Percentiles rank a stretch among this genome's conserved stretches.
Evolutionary conservation across 2,329 filamentous ascomycete species (phyloP).

Genomic region (Xylaria sp.): DNA sequence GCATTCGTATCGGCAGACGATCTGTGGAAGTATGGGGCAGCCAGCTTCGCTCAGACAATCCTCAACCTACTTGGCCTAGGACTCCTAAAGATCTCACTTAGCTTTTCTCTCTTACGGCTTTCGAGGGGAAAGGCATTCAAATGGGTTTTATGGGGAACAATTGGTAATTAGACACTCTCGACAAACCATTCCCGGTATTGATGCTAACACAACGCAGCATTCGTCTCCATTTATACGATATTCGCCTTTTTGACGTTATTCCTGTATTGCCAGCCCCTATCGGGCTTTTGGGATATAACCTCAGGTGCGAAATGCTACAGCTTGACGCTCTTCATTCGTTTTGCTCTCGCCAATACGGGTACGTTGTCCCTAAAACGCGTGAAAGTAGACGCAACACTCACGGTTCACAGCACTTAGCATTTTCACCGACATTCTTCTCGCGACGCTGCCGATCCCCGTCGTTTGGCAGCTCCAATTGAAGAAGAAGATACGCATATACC

Average conservation of each 20-base stretch:
- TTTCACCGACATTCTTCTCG: slow-evolving; percentile 57
- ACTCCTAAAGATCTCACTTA: slow-evolving; percentile 58
- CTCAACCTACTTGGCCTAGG: slow-evolving; percentile 55
- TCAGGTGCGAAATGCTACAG: slow-evolving; percentile 32
- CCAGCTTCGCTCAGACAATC: slow-evolving; percentile 58
- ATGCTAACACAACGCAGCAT: slow-evolving; percentile 28
- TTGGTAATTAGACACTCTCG: slow-evolving; percentile 18
- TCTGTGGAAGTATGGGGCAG: slow-evolving; percentile 52
- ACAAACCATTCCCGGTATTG: not conserved
- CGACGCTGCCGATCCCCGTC: slow-evolving; percentile 55
- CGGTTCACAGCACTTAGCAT: slow-evolving; percentile 53
- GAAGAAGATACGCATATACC: slow-evolving; percentile 51
- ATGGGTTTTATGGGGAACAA: slow-evolving; percentile 33
- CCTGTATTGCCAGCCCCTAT: slow-evolving; percentile 38
- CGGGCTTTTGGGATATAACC: slow-evolving; percentile 36
- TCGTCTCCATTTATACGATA: slow-evolving; percentile 38
- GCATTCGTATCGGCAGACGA: slow-evolving; percentile 50
- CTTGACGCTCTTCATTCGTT: slow-evolving; percentile 38
- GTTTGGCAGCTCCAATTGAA: slow-evolving; percentile 56
- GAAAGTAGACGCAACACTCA: slow-evolving; percentile 10
- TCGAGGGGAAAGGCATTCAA: slow-evolving; percentile 32
- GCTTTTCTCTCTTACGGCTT: slow-evolving; percentile 56
- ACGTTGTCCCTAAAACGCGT: slow-evolving; percentile 2
- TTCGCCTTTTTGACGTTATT: slow-evolving; percentile 38
- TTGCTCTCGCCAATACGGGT: slow-evolving; percentile 40